Evolutionary conservation across 345 rosid species (phyloP).

Genomic region (Pistacia vera): DNA sequence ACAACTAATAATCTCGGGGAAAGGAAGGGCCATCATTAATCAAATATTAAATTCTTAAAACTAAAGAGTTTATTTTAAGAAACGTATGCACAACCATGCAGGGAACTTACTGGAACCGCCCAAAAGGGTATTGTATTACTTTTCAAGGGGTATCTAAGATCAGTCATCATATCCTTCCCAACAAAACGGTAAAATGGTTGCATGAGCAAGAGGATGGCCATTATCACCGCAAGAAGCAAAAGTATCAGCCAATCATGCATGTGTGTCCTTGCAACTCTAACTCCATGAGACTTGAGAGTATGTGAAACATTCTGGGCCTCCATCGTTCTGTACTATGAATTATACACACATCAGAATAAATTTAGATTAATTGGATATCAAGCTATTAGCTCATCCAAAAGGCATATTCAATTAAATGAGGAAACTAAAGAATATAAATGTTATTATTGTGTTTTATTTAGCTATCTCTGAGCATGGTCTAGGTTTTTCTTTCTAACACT

Average conservation of each 20-base stretch:
- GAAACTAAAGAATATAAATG: too few relatives aligned
- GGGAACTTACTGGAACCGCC: constrained; percentile 69
- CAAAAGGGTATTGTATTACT: constrained; percentile 76
- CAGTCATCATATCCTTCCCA: constrained; percentile 91
- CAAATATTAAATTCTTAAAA: neutral
- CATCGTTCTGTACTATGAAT: constrained; percentile 45
- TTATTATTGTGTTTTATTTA: too few relatives aligned
- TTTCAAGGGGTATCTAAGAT: constrained; percentile 79
- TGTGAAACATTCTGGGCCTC: constrained; percentile 55
- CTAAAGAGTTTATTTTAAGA: neutral
- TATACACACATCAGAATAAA: neutral
- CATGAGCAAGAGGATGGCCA: constrained; percentile 38
- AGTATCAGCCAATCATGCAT: constrained; percentile 85
- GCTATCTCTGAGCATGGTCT: too few relatives aligned
- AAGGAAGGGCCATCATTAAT: constrained; percentile 11
- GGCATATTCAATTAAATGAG: neutral
- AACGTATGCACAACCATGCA: neutral
- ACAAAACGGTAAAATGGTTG: constrained; percentile 89
- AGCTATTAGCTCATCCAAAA: constrained; percentile 6
- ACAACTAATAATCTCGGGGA: constrained; percentile 40
- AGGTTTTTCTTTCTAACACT: too few relatives aligned
- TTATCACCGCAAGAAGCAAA: constrained; percentile 54
- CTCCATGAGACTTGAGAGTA: constrained; percentile 69
- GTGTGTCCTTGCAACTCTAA: constrained; percentile 51
- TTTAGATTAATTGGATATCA: too few relatives aligned